Conservation (phyloP, 768 basidiomycete species). For the Chalciporus sphaerocephalus region DNA sequence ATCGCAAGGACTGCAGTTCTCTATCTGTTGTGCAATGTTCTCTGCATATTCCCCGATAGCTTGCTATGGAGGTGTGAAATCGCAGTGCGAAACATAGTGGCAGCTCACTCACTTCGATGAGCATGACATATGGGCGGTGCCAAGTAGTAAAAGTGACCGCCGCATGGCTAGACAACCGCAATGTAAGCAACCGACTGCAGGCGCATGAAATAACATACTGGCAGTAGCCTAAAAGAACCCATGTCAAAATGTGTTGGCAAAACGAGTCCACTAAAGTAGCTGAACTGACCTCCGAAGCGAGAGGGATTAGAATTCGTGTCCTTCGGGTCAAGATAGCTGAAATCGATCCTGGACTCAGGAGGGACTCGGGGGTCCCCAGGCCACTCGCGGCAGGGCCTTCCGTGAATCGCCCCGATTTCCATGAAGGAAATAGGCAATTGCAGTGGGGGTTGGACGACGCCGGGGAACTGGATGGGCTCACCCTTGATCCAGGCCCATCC, state of each 20-base stretch:
- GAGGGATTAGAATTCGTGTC: conserved; percentile 25
- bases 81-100: neutral
- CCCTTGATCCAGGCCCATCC: conserved; percentile 16
- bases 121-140: conserved; percentile 28
- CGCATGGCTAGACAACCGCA: conserved; percentile 12
- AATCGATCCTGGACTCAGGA: conserved; percentile 14
- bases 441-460: conserved; percentile 14
- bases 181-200: neutral
- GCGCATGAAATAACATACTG: conserved; percentile 14
- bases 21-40: conserved; percentile 24
- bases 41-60: conserved; percentile 23
- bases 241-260: neutral
- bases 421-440: conserved; percentile 10
- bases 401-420: conserved; percentile 24
- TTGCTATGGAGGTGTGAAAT: conserved; percentile 17
- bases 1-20: conserved; percentile 16
- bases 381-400: conserved; percentile 25
- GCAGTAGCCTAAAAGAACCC: conserved; percentile 21
- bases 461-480: conserved; percentile 9
- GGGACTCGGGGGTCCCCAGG: conserved; percentile 19
- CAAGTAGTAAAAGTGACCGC: conserved; percentile 22
- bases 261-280: too few species aligned
- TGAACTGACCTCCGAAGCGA: conserved; percentile 23
- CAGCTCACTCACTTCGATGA: conserved; percentile 19
- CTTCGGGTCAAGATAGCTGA: conserved; percentile 19